Evolutionary conservation across 306 rosid species (phyloP), one percentile per base, ranked within the genome.

Genomic region (Carpinus fangiana): DNA sequence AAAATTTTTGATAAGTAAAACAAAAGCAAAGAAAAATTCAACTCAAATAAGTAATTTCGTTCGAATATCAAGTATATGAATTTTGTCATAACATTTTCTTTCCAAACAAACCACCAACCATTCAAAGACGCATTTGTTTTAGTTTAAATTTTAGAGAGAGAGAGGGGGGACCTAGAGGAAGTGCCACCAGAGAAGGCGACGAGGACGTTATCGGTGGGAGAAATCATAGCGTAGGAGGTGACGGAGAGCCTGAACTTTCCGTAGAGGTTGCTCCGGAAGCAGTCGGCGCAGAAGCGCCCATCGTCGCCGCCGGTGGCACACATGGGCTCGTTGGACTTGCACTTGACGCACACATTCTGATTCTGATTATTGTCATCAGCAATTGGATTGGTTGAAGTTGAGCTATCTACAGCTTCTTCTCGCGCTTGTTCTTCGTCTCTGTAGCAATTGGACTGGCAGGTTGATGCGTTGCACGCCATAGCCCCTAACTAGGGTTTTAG

Each of bases 181-280:
- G 97, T 83, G 71, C 98, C 98, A 2, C 97, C 98, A 1, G 98
- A 94, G 89, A 94, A 94, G 53, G 98, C 97, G 73, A 94, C 95
- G 41, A 94, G 97, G 73, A 92, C 95, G 53, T 87, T 92, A 61
- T 94, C 97, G 2, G 95, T 68, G 52, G 97, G 98, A 72, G 94
- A 64, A 54, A 94, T 88, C 98, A 94, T 94, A 65, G 97, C 97
- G 81, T 88, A 84, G 17, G 96, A 89, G 41, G 90, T 88, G 61
- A 94, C 92, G 13, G 97, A 91, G 66, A 87, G 81, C 79, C 98
- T 87, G 80, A 94, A 92, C 91, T 94, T 92, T 10, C 90, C 94
- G 69, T 90, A 88, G 74, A 94, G 79, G 77, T 92, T 92, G 46
- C 81, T 81, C 34, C 86, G 85, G 80, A 94, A 92, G 89, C 98